Percentiles rank a stretch among this genome's conserved stretches.
These are phyloP conservation scores for Metschnikowia santaceciliae DNA, from an alignment of 805 yeast genomes.

Conservation along the genomic window DNA sequence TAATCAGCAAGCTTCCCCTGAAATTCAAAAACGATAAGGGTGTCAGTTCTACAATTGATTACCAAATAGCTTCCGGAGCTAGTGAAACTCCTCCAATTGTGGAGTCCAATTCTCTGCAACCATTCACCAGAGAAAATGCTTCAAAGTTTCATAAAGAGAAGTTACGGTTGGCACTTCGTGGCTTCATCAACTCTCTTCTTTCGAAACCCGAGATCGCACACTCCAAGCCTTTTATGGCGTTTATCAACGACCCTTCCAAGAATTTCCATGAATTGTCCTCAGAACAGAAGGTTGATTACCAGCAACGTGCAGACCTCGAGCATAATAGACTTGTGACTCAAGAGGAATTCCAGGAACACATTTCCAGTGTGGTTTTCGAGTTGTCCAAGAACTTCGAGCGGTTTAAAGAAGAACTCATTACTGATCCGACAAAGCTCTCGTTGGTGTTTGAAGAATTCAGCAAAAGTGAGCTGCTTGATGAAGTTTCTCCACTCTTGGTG, in stretches of 20 bases:
- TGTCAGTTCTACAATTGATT: background rate
- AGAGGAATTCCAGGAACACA: constrained; percentile 66
- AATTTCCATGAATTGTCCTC: constrained; percentile 32
- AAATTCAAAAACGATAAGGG: constrained; percentile 44
- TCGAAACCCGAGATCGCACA: constrained; percentile 53
- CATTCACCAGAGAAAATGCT: background rate
- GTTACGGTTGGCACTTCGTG: constrained; percentile 71
- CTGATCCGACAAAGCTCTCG: constrained; percentile 50
- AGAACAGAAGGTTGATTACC: constrained; percentile 52
- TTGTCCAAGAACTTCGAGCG: constrained; percentile 56
- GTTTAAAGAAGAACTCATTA: constrained; percentile 52
- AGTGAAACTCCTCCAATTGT: constrained; percentile 1
- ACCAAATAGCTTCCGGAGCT: background rate
- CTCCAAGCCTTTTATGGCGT: constrained; percentile 39
- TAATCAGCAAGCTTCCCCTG: constrained; percentile 55
- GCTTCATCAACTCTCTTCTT: constrained; percentile 56
- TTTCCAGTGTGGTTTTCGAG: constrained; percentile 51
- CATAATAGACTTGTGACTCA: constrained; percentile 54
- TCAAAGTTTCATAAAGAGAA: constrained; percentile 60
- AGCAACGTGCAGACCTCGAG: constrained; percentile 59
- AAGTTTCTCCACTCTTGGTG: constrained; percentile 62
- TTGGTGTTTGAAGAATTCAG: constrained; percentile 66
- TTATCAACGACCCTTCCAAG: constrained; percentile 16
- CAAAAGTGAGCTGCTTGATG: constrained; percentile 44
- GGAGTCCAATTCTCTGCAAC: background rate